These are phyloP conservation scores for Paecilomyces niveus DNA, from an alignment of 2,329 filamentous ascomycete genomes.

Conservation along the genomic window DNA sequence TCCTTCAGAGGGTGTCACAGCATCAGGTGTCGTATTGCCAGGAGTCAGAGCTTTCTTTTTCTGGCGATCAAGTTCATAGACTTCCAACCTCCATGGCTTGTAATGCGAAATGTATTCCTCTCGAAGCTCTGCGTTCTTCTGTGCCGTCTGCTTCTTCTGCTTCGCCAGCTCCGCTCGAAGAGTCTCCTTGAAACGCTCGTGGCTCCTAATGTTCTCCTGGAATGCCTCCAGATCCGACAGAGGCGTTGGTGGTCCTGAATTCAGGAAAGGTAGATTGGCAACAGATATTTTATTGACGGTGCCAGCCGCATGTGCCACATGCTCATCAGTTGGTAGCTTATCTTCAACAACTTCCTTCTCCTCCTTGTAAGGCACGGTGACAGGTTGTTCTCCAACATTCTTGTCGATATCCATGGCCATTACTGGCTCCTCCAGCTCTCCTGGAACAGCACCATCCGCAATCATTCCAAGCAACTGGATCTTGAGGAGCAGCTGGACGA, in stretches of 20 bases:
- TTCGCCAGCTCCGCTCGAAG: slow-evolving; percentile 32
- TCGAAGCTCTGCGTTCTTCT: slow-evolving; percentile 33
- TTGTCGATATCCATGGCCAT: slow-evolving; percentile 14
- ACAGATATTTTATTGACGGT: slow-evolving; percentile 27
- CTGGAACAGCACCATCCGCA: slow-evolving; percentile 24
- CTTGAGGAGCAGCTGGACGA: slow-evolving; percentile 34
- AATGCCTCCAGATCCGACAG: slow-evolving; percentile 39
- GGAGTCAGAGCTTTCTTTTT: slow-evolving; percentile 31
- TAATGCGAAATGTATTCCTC: slow-evolving; percentile 36
- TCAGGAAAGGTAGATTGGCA: slow-evolving; percentile 40
- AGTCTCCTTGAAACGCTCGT: slow-evolving; percentile 32
- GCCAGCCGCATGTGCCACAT: slow-evolving; percentile 4
- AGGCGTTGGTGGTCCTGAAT: slow-evolving; percentile 35
- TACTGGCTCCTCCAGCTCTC: slow-evolving; percentile 18
- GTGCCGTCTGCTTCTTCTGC: slow-evolving; percentile 29
- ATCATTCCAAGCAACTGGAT: slow-evolving; percentile 40
- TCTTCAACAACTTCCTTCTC: slow-evolving; percentile 14
- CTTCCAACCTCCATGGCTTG: slow-evolving; percentile 37
- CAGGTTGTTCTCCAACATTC: slow-evolving; percentile 4
- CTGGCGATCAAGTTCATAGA: slow-evolving; percentile 37
- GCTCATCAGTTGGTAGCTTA: not conserved
- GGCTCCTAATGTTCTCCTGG: slow-evolving; percentile 32
- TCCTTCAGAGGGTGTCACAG: slow-evolving; percentile 28
- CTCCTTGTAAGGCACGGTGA: slow-evolving; percentile 14
- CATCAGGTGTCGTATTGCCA: slow-evolving; percentile 25